A percentile compares a stretch with the other conserved stretches of the same genome.
Evolutionary conservation across 1,139 yeast species (phyloP).

Genomic region (Hyphopichia wangnamkhiaoensis): DNA sequence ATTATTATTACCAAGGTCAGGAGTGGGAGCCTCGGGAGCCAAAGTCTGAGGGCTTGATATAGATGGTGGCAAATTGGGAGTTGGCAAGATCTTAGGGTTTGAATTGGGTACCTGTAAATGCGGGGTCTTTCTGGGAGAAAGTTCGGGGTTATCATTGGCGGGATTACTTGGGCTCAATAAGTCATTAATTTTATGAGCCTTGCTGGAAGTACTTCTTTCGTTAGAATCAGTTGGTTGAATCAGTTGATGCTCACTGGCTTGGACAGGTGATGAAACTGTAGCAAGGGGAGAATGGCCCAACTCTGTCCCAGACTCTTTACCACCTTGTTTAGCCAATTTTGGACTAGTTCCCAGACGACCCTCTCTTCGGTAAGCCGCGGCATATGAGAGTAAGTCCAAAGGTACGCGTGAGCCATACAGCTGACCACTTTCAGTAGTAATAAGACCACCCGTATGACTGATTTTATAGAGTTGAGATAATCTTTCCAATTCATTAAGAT

Average conservation of each 20-base stretch:
- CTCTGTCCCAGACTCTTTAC: neutral
- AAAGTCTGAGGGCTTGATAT: no score
- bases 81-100: neutral
- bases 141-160: neutral
- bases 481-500: constrained; percentile 16
- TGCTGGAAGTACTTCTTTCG: neutral
- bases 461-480: constrained; percentile 12
- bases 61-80: constrained; percentile 8
- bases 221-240: neutral
- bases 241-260: neutral
- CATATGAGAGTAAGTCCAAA: constrained; percentile 39
- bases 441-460: constrained; percentile 6
- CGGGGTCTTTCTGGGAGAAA: neutral
- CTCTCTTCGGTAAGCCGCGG: constrained; percentile 28
- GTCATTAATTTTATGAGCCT: neutral
- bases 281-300: neutral
- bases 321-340: neutral
- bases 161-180: neutral
- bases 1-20: no score
- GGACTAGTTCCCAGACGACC: neutral
- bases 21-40: no score
- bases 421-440: constrained; percentile 16
- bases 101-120: neutral
- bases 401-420: constrained; percentile 21
- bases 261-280: neutral